These are phyloP conservation scores for Ophiocordyceps camponoti-leonardi DNA, from an alignment of 2,329 filamentous ascomycete genomes.

Conservation along the genomic window DNA sequence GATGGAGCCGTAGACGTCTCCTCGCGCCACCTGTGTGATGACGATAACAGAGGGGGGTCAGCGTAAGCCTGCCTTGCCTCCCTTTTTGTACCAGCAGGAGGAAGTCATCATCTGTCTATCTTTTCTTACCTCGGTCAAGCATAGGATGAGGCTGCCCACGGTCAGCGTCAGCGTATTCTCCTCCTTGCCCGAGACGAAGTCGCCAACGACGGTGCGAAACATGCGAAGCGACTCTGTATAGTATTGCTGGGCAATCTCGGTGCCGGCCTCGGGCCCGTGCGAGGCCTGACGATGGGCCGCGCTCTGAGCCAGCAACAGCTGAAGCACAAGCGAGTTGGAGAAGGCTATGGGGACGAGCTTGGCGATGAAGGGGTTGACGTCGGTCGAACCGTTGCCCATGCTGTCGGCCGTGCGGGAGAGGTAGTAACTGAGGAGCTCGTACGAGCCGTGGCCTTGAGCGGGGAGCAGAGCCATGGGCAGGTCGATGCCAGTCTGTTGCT, in stretches of 20 bases:
- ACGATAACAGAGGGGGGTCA: not conserved
- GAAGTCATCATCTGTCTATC: not conserved
- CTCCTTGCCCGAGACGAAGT: conserved; percentile 16
- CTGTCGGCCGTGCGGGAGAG: conserved; percentile 23
- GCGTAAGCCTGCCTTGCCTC: not conserved
- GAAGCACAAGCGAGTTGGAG: conserved; percentile 24
- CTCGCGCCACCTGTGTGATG: conserved; percentile 16
- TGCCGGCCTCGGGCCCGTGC: conserved; percentile 8
- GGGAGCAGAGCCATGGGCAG: conserved; percentile 13
- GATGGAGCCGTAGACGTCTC: conserved; percentile 25
- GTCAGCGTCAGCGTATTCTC: conserved; percentile 20
- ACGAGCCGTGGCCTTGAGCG: conserved; percentile 16
- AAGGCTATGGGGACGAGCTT: conserved; percentile 28
- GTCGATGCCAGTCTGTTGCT: conserved; percentile 4
- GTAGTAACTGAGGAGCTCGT: conserved; percentile 28
- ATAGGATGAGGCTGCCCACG: conserved; percentile 26
- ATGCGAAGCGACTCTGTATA: conserved; percentile 18
- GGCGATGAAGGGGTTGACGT: conserved; percentile 26
- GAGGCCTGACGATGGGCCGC: conserved; percentile 20
- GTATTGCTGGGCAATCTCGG: conserved; percentile 16
- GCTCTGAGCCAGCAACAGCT: conserved; percentile 27
- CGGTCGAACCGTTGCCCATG: conserved; percentile 29
- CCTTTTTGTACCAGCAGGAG: not conserved
- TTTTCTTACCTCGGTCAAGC: conserved; percentile 24
- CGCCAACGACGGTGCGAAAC: conserved; percentile 16